These are phyloP conservation scores for Dillenia suffruticosa DNA, from an alignment of 164 flowering plant genomes.

Conservation along the genomic window DNA sequence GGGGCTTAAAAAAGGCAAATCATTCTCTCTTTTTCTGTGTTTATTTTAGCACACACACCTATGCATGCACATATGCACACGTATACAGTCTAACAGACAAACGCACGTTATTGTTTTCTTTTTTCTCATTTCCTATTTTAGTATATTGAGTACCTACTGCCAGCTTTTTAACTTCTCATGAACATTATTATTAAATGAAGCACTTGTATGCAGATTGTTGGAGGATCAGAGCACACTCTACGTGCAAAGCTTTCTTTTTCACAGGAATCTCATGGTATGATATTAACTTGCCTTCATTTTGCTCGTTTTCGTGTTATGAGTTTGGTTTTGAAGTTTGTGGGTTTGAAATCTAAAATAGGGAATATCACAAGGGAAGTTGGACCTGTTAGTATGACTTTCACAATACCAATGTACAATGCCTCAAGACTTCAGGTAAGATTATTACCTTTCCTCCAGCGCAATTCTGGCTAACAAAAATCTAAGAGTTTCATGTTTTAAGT, in stretches of 20 bases:
- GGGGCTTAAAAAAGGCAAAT: conserved; percentile 82
- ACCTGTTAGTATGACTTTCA: conserved; percentile 89
- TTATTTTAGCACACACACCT: not conserved
- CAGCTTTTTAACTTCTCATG: too few species aligned
- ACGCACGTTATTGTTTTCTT: not conserved
- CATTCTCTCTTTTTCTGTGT: conserved; percentile 4
- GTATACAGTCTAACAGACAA: too few species aligned
- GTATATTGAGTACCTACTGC: too few species aligned
- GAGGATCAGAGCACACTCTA: conserved; percentile 85
- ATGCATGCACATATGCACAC: too few species aligned
- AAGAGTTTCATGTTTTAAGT: too few species aligned
- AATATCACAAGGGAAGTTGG: conserved; percentile 84
- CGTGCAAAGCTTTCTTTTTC: conserved; percentile 90
- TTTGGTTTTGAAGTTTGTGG: not conserved
- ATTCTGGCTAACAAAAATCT: too few species aligned
- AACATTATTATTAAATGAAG: conserved; percentile 3
- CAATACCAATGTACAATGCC: conserved; percentile 86
- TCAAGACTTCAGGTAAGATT: conserved; percentile 77
- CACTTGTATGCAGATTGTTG: conserved; percentile 63
- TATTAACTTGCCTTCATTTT: not conserved
- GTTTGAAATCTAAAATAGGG: conserved; percentile 32
- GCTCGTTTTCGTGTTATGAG: not conserved
- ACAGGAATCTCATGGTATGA: conserved; percentile 82
- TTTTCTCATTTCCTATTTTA: not conserved
- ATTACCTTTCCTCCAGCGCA: not conserved